Conservation (phyloP, 371 early-diverging fungal species). For the Saksenaea vasiformis region DNA sequence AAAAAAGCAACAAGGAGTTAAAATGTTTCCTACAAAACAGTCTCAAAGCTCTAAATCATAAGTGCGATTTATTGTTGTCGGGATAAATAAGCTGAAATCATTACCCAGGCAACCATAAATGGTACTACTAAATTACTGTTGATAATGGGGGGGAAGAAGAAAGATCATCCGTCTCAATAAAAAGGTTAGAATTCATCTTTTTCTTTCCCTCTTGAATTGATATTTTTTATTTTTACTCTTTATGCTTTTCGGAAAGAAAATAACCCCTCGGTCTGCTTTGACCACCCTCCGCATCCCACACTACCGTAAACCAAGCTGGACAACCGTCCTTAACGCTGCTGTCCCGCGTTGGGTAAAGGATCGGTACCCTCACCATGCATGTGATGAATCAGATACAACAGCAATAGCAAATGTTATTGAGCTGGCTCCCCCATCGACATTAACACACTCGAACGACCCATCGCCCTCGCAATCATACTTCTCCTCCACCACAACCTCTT, state of each 20-base stretch:
- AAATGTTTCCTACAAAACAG: neutral
- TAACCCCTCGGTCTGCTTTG: neutral
- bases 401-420: neutral
- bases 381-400: neutral
- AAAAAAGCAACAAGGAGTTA: no score
- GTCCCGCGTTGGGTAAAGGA: neutral
- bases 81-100: neutral
- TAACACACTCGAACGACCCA: neutral
- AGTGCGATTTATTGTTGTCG: neutral
- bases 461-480: neutral
- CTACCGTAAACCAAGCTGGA: neutral
- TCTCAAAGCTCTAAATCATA: neutral
- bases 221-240: neutral
- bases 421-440: neutral
- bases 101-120: neutral
- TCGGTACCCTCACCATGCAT: neutral
- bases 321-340: neutral
- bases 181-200: neutral
- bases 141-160: neutral
- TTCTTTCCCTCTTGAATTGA: neutral
- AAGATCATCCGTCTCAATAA: constrained; percentile 1
- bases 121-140: neutral
- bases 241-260: constrained; percentile 2
- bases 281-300: neutral
- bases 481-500: neutral